Evolutionary conservation across 176 grass and related monocot species (phyloP).

Genomic region (Aegilops tauschii): DNA sequence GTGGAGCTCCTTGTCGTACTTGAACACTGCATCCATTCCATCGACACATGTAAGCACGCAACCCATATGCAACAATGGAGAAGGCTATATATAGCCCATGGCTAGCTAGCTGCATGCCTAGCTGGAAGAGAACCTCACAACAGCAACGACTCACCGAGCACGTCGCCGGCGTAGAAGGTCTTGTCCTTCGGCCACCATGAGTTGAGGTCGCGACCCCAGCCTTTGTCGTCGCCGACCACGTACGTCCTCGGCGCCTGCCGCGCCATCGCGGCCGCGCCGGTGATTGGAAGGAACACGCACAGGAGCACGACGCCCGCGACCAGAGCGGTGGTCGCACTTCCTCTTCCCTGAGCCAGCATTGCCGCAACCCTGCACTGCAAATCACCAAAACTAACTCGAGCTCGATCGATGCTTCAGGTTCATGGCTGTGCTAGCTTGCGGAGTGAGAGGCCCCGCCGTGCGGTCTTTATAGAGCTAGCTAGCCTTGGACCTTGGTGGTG

Average conservation of each 20-base stretch:
- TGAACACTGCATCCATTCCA: constrained; percentile 29
- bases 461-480: too few relatives aligned
- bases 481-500: too few relatives aligned
- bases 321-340: neutral
- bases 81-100: neutral
- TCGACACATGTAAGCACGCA: too few relatives aligned
- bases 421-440: too few relatives aligned
- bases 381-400: neutral
- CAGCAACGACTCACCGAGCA: constrained; percentile 17
- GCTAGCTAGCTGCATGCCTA: too few relatives aligned
- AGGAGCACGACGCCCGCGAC: neutral
- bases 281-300: neutral
- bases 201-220: constrained; percentile 26
- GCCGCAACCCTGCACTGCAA: neutral
- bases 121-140: too few relatives aligned
- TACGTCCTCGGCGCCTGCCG: constrained; percentile 11
- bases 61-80: neutral
- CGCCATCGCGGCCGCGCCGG: neutral
- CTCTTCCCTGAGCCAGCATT: constrained; percentile 35
- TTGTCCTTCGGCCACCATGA: constrained; percentile 12
- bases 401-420: neutral
- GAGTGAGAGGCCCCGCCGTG: too few relatives aligned
- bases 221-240: constrained; percentile 29
- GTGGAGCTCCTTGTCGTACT: constrained; percentile 31
- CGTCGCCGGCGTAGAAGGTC: constrained; percentile 46